Base-by-base conservation (phyloP, 2,329 filamentous ascomycete genomes). In the Hypomyces perniciosus region DNA sequence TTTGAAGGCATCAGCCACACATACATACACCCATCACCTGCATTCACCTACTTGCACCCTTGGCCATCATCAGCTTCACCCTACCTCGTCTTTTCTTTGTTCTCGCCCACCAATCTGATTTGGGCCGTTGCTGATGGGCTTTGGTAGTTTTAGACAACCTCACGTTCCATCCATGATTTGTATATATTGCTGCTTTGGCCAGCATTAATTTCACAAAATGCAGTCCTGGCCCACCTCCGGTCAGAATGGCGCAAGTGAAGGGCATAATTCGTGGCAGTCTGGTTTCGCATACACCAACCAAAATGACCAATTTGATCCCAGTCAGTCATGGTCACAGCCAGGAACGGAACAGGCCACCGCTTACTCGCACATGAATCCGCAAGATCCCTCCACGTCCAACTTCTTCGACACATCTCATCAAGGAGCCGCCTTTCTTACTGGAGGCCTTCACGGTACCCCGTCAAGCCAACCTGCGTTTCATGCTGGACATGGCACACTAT, bases 201-300 rank as follows among this genome's bases (percentile, higher is more conserved):
- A 59, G 55, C 51, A 58, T 56, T 50, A 55, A 56, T 54, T 56
- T 52, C 42, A 52, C 61, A 65, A 61, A 55, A 72, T 72, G 69
- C 69, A 72, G 65, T 68, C 69, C 53, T 72, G 69, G 69, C 56
- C 67, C 38, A 62, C 62, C 50, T 57, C 63, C 51, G 62, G 65
- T 58, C 68, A 70, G 57, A 66, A 63, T 48, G 69, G 67, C 57
- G 57, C 64, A 46, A 54, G 44, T 51, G 65, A 68, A 51, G 66
- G 63, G 49, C 63, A 64, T 48, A 61, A 61, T 46, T 62, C 63
- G 38, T 72, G 69, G 69, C 62, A 65, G 51, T 52, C 61, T 43
- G 63, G 60, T 52, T 72, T 66, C 57, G 54, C 55, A 35, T 71
- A 66, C 44, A 48, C 61, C 35, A 55, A 59, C 31, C 67, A 68